phyloP scores from a whole-genome alignment of 2,329 filamentous ascomycete species.

The Aureobasidium pullulans region DNA sequence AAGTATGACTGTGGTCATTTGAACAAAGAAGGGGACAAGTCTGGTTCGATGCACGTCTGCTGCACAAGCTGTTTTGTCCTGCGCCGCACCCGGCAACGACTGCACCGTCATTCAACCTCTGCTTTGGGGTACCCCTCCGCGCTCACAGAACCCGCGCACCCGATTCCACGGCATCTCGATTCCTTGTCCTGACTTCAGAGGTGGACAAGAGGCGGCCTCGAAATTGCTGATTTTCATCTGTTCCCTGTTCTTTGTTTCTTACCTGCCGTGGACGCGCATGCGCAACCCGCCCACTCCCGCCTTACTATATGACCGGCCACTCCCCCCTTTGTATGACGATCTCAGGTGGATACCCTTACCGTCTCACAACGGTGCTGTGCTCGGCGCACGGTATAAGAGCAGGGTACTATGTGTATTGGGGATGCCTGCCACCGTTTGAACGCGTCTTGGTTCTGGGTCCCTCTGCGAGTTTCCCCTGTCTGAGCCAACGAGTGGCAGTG shows the following conservation, averaged over 20 bases:
- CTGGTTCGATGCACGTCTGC: conserved; percentile 1
- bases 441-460: background rate
- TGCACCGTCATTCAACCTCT: background rate
- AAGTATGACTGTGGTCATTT: background rate
- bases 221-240: background rate
- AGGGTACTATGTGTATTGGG: background rate
- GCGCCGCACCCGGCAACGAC: background rate
- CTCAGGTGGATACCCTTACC: conserved; percentile 2
- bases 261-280: background rate
- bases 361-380: conserved; percentile 6
- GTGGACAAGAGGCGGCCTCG: background rate
- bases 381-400: background rate
- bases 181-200: background rate
- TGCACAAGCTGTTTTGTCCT: conserved; percentile 5
- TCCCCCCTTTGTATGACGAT: conserved; percentile 9
- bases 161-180: background rate
- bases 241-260: background rate
- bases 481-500: background rate
- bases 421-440: background rate
- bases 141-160: background rate
- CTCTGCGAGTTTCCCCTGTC: no score
- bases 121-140: background rate
- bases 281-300: background rate
- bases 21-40: background rate
- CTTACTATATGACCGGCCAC: background rate